A percentile compares a stretch with the other conserved stretches of the same genome.
Evolutionary conservation across 768 basidiomycete species (phyloP).

Genomic region (Dacryopinax spathularia): DNA sequence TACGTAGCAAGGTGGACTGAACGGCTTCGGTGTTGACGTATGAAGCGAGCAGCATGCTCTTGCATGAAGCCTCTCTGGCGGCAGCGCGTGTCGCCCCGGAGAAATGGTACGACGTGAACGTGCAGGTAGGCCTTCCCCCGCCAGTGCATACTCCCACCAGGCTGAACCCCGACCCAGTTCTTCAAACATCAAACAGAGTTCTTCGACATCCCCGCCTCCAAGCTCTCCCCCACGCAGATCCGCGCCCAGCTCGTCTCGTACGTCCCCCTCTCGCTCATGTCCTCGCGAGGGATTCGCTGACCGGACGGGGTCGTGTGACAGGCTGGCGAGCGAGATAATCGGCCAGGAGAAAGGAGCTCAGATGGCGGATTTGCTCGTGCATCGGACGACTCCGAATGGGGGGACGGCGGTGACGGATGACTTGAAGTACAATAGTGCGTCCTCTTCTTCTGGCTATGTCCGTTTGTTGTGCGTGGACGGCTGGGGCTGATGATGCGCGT

Average conservation of each 20-base stretch:
- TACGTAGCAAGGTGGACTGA: neutral
- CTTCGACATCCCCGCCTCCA: slow-evolving; percentile 60
- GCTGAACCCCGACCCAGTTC: slow-evolving; percentile 32
- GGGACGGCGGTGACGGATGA: slow-evolving; percentile 73
- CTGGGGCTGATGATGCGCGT: slow-evolving; percentile 1
- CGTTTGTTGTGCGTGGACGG: neutral
- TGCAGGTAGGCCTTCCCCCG: neutral
- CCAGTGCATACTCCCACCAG: neutral
- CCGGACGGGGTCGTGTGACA: slow-evolving; percentile 12
- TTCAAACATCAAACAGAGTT: slow-evolving; percentile 65
- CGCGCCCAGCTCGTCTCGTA: slow-evolving; percentile 49
- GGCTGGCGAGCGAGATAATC: slow-evolving; percentile 41
- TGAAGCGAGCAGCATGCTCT: slow-evolving; percentile 34
- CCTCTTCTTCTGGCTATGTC: neutral
- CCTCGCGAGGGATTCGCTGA: slow-evolving; percentile 16
- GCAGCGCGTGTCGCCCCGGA: slow-evolving; percentile 57
- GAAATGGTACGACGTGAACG: slow-evolving; percentile 36
- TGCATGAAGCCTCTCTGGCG: slow-evolving; percentile 71
- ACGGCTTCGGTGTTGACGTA: too few species aligned
- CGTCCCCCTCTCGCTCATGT: neutral
- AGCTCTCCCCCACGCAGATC: slow-evolving; percentile 52
- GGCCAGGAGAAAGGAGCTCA: slow-evolving; percentile 35
- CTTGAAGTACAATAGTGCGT: slow-evolving; percentile 76
- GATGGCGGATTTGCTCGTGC: slow-evolving; percentile 47
- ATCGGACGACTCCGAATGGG: slow-evolving; percentile 56